These are phyloP conservation scores for Alternaria incomplexa DNA, from an alignment of 2,329 filamentous ascomycete species.

Conservation along the genomic window DNA sequence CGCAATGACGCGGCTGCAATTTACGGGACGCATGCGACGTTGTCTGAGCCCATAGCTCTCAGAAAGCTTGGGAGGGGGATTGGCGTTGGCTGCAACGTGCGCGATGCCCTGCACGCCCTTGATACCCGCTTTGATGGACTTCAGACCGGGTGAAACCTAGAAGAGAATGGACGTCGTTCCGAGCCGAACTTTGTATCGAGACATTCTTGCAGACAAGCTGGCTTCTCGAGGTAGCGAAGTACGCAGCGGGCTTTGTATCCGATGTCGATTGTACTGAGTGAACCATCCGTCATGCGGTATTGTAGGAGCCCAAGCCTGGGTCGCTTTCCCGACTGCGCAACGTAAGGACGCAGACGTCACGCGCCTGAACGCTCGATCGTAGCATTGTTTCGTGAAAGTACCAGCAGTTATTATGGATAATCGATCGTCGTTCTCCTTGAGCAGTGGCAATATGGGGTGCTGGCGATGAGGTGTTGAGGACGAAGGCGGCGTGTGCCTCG, in stretches of 20 bases:
- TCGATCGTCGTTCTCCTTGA: background rate
- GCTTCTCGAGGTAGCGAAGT: background rate
- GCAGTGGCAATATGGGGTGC: background rate
- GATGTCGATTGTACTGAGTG: too few species aligned
- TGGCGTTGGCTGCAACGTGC: background rate
- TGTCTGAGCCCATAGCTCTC: background rate
- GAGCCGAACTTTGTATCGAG: background rate
- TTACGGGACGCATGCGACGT: background rate
- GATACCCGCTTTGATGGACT: background rate
- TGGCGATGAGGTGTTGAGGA: background rate
- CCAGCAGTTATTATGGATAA: too few species aligned
- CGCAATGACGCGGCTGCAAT: background rate
- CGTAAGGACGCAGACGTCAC: background rate
- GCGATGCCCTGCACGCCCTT: background rate
- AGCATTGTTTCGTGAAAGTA: too few species aligned
- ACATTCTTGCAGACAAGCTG: background rate
- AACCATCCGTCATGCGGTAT: too few species aligned
- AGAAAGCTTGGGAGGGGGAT: background rate
- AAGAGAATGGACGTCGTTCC: background rate
- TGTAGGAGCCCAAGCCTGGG: background rate
- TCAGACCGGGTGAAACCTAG: background rate
- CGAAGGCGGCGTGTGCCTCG: too few species aligned
- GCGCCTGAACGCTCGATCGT: background rate
- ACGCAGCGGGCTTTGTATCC: background rate
- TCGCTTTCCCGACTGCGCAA: background rate